Base-by-base conservation (phyloP, 768 basidiomycete species). In the Boletus rubescentipes region DNA sequence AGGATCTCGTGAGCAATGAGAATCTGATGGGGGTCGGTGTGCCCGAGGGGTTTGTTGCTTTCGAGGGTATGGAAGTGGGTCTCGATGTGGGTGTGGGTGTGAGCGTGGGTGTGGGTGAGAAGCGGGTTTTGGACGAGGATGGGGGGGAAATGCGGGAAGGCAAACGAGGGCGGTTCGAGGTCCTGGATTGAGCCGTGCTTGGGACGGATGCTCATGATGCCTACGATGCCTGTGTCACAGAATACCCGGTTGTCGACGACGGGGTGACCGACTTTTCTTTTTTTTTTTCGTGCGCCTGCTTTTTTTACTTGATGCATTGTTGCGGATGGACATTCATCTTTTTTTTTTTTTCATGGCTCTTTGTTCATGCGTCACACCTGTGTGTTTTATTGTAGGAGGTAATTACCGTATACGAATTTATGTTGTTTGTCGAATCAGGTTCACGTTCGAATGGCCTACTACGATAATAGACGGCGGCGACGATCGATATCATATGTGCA, bases 1-100 rank as follows among this genome's bases (percentile, higher is more conserved):
- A 86, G 67, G 86, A 82, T 49, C 77, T 93, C 53, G 82, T 90
- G 39, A 80, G 73, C 63, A 83, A 80, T 30, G 89, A 89, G 59
- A 76, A 77, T 5, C 78, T 87, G 64, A 70, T 75, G 69, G 77
- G 73, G 14, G 64, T 77, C 26, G 74, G 76, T 20, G 62, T 70
- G 16, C 11, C 67, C 5, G 69, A 68, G 35, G 69, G 56, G 2
- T 62, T 67, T 21, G 7, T 45, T 20, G 35, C 48, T 3, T 67
- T 63, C n/a, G 65, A 58, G 46, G 52, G 40, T 5, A 50, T 68
- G 10, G 59, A 23, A 7, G 52, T 61, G 0, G 50, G 42, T 23
- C 35, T 65, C 1, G 60, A 46, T 56, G 56, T 61, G 0, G 50
- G 42, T 20, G 35, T 65, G 0, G 60, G 46, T 55, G 56, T 47